Conservation (phyloP, 2,329 filamentous ascomycete genomes). For the Venturia asperata region DNA sequence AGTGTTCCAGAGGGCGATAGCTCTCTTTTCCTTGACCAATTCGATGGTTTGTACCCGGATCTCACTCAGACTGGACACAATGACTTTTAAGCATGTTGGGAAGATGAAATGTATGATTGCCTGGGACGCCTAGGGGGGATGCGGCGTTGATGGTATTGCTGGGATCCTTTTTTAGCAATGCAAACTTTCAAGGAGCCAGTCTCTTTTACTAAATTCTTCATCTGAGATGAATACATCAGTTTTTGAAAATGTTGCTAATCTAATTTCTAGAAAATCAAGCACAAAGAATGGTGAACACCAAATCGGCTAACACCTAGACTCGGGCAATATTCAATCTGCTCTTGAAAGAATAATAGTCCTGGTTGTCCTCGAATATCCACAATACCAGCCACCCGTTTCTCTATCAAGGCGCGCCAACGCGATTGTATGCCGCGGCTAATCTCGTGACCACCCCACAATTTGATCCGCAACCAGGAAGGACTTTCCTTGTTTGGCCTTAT, state of each 20-base stretch:
- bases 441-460: slow-evolving; percentile 6
- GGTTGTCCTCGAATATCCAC: neutral
- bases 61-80: neutral
- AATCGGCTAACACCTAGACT: neutral
- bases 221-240: neutral
- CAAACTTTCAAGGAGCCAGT: neutral
- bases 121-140: neutral
- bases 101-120: neutral
- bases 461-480: neutral
- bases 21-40: slow-evolving; percentile 13
- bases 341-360: neutral
- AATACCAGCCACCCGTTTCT: neutral
- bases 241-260: too few species aligned
- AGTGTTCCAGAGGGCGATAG: slow-evolving; percentile 13
- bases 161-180: neutral
- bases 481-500: slow-evolving; percentile 10
- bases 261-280: too few species aligned
- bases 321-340: too few species aligned
- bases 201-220: too few species aligned
- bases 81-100: neutral
- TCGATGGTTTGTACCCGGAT: neutral
- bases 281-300: neutral
- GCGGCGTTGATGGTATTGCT: neutral
- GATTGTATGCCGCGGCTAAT: neutral
- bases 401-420: neutral